Evolutionary conservation across 1,139 yeast species (phyloP), one percentile per base, ranked within the genome.

Genomic region (Taphrina pruni): DNA sequence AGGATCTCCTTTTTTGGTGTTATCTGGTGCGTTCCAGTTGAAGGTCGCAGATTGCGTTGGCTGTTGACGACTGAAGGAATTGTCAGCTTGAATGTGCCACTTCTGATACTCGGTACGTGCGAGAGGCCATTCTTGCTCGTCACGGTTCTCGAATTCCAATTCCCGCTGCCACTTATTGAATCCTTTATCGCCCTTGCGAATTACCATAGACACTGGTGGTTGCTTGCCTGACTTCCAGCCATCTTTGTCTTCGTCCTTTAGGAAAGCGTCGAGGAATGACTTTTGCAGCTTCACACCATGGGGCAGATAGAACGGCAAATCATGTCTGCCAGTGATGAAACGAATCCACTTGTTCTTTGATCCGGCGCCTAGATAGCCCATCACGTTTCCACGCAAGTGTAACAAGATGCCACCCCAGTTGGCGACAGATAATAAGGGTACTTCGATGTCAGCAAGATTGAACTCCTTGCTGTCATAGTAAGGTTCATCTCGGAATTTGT

Each of bases 91-190:
- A 11, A 51, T 9, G 39, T 51, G 56, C 12, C 17, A 51, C 39
- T 51, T 51, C 11, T 11, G 17, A n/a, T 51, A 51, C 12, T 51
- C 17, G 12, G 56, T 51, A 1, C 56, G 56, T 1, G 56, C 56
- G 21, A 51, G n/a, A 8, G 56, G 56, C 56, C 56, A 51, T 51
- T 51, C 56, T 32, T 51, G 11, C 39, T 51, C 56, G 38, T 51
- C 56, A 7, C 56, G 36, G 11, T n/a, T 9, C 39, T 9, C 17
- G 2, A 51, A 51, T 14, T 9, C 17, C 11, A 51, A 35, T 32
- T 51, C 56, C 21, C 17, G 11, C 17, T 51, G 14, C 56, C 56
- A 51, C 12, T 51, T 35, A 51, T 51, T 51, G 36, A 51, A 51
- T 11, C 56, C 56, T 35, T 51, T 51, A 35, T 51, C 56, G 17